Percentiles rank a stretch among this genome's conserved stretches.
These are phyloP conservation scores for Trichoderma koningii DNA, from an alignment of 2,329 filamentous ascomycete species.

Conservation along the genomic window DNA sequence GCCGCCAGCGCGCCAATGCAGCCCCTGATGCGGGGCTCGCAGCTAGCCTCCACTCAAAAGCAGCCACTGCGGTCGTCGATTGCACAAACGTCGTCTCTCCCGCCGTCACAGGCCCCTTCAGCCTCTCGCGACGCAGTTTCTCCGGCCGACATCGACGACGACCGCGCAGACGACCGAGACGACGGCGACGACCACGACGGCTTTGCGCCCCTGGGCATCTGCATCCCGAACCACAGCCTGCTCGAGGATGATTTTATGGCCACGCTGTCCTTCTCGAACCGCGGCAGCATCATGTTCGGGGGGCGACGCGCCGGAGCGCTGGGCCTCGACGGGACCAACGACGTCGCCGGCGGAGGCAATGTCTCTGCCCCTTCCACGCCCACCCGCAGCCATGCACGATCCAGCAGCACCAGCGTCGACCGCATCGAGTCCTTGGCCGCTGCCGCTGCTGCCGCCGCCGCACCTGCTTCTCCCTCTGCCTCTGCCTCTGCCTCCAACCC, in stretches of 20 bases:
- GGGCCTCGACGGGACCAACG: slow-evolving; percentile 28
- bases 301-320: slow-evolving; percentile 42
- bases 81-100: slow-evolving; percentile 19
- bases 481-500: neutral
- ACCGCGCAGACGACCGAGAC: no score
- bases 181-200: slow-evolving; percentile 26
- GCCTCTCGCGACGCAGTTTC: slow-evolving; percentile 33
- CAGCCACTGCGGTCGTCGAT: slow-evolving; percentile 26
- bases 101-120: slow-evolving; percentile 13
- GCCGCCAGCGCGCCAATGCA: slow-evolving; percentile 23
- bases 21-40: slow-evolving; percentile 35
- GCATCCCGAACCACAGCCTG: slow-evolving; percentile 58
- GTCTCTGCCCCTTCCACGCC: slow-evolving; percentile 16
- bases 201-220: slow-evolving; percentile 57
- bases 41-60: slow-evolving; percentile 29
- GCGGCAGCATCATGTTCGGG: slow-evolving; percentile 64
- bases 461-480: no score
- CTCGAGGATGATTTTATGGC: slow-evolving; percentile 61
- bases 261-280: slow-evolving; percentile 61
- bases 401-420: slow-evolving; percentile 17
- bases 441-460: neutral
- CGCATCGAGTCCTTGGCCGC: slow-evolving; percentile 19
- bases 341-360: slow-evolving; percentile 28
- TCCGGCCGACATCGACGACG: slow-evolving; percentile 35
- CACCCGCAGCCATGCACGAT: slow-evolving; percentile 21